phyloP scores from a whole-genome alignment of 2,329 filamentous ascomycete genomes.

The Aspergillus nomiae region DNA sequence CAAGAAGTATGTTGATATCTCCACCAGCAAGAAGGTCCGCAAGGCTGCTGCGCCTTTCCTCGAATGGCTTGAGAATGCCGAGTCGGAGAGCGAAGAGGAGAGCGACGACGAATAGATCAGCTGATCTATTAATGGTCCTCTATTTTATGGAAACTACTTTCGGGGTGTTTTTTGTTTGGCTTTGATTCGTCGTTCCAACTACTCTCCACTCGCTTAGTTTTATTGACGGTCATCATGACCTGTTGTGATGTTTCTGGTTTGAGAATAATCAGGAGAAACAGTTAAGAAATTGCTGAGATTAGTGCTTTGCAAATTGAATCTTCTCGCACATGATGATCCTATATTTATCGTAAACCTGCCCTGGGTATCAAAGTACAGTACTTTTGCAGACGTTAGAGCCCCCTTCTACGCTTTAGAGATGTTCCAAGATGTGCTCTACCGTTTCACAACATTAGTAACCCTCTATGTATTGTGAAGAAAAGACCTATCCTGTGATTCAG shows the following conservation, averaged over 20 bases:
- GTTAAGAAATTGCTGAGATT: slow-evolving; percentile 4
- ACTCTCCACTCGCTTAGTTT: slow-evolving; percentile 13
- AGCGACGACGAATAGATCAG: slow-evolving; percentile 44
- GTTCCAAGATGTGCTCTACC: not conserved
- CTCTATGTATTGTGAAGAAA: not conserved
- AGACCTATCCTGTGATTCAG: not conserved
- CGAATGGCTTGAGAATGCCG: slow-evolving; percentile 87
- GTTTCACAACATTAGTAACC: not conserved
- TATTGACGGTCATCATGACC: not conserved
- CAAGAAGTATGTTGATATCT: slow-evolving; percentile 95
- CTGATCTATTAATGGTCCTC: not conserved
- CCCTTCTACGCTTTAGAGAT: not conserved
- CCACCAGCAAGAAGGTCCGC: slow-evolving; percentile 91
- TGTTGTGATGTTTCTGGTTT: not conserved
- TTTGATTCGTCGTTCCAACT: slow-evolving; percentile 10
- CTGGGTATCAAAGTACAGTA: not conserved
- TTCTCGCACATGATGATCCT: slow-evolving; percentile 2
- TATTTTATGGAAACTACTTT: slow-evolving; percentile 8
- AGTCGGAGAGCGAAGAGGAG: slow-evolving; percentile 67
- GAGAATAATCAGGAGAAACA: slow-evolving; percentile 5
- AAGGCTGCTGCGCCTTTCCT: slow-evolving; percentile 93
- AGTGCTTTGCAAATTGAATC: slow-evolving; percentile 9
- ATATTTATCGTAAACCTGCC: not conserved
- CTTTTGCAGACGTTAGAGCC: not conserved
- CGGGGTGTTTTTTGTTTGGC: slow-evolving; percentile 6